Evolutionary conservation across 495 filamentous ascomycete genomes (phyloP).

Genomic region (Aspergillus incahuasiensis): DNA sequence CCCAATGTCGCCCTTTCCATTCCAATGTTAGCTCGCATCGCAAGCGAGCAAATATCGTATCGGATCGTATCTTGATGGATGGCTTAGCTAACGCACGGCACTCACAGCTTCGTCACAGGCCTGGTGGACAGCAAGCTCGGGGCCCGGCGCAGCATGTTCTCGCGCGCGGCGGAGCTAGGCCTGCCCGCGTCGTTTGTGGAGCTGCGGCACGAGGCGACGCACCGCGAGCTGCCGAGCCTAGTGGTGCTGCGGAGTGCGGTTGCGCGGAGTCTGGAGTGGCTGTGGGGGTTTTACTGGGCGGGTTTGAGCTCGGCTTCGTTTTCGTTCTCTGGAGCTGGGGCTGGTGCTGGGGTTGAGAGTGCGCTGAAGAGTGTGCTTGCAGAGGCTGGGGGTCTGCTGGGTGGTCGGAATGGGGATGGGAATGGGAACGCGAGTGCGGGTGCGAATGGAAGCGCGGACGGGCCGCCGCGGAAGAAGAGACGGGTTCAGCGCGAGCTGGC

Average conservation of each 20-base stretch:
- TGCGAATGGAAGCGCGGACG: background rate
- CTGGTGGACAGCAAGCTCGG: conserved; percentile 72
- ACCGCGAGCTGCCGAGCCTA: conserved; percentile 77
- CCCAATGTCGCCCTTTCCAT: no score
- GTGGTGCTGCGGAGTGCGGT: conserved; percentile 62
- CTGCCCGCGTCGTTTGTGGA: conserved; percentile 85
- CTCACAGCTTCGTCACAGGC: conserved; percentile 84
- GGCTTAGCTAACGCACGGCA: no score
- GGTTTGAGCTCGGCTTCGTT: conserved; percentile 17
- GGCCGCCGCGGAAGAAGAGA: conserved; percentile 29
- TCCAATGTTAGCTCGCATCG: no score
- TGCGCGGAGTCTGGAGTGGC: conserved; percentile 69
- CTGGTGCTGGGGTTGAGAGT: conserved; percentile 6
- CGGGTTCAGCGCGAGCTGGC: conserved; percentile 24
- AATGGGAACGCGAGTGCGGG: conserved; percentile 3
- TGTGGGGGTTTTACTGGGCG: conserved; percentile 84
- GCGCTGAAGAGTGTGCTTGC: conserved; percentile 19
- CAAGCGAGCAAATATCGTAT: no score
- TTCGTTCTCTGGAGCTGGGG: background rate
- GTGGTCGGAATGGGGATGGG: conserved; percentile 11
- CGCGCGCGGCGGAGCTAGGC: conserved; percentile 66
- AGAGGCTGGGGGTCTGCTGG: conserved; percentile 14
- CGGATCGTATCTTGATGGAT: no score
- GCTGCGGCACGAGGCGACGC: conserved; percentile 82
- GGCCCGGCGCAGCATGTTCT: conserved; percentile 72